Evolutionary conservation across 768 basidiomycete species (phyloP), one percentile per base, ranked within the genome.

Genomic region (Mycena leptocephala): DNA sequence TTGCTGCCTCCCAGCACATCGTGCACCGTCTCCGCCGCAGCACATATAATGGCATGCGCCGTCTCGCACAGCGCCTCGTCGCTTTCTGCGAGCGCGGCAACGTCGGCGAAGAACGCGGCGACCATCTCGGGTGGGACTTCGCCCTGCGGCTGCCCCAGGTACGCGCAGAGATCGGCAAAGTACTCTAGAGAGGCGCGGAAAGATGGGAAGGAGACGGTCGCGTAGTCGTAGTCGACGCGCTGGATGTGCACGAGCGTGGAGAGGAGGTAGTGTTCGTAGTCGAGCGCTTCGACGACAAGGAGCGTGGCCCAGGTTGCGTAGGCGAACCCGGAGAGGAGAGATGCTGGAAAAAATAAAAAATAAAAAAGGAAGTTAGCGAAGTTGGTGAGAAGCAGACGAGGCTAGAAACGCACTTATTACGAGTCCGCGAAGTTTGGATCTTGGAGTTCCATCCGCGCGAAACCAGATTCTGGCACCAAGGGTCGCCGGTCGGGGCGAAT

Each of bases 241-340:
- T 78, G 77, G 58, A 78, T 78, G 62, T 78, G 65, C 39, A 78
- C 77, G 71, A 78, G 77, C 20, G 74, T 73, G 28, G 64, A 65
- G 30, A 78, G 77, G 26, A 78, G 46, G 46, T 78, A 78, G 62
- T 73, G 74, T 33, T 78, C 77, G 74, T 78, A 65, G 32, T 78
- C 77, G 26, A 78, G 74, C 46, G 66, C 77, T 46, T 78, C 77
- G 32, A 65, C 71, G 26, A 76, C 77, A 24, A 65, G 63, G 16
- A 65, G 63, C 9, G 63, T 65, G 33, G 9, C 39, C 70, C 71
- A 78, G 6, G 74, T 78, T 11, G 74, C 74, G 41, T 72, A 76
- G 43, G 70, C 28, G 5, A 62, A 20, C 16, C 53, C 74, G 3
- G 64, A 65, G 1, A 76, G 46, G 2, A 76, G 16, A 13, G 77